phyloP scores from a whole-genome alignment of 257 asterid genomes.

The Linaria vulgaris region DNA sequence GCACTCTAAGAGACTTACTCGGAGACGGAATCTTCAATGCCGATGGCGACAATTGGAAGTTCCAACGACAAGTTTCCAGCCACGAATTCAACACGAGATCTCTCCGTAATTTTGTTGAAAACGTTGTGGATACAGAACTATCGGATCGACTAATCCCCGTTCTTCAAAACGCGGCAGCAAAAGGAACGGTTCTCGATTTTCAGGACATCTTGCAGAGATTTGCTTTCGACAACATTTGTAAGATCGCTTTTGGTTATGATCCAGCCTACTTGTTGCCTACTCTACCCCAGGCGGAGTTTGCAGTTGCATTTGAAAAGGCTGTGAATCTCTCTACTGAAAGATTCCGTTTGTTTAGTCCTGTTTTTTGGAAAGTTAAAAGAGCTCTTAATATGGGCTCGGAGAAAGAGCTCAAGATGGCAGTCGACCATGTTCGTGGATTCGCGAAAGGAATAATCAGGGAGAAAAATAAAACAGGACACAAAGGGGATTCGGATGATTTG shows the following conservation, averaged over 20 bases:
- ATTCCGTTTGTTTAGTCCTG: not conserved
- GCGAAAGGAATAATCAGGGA: not conserved
- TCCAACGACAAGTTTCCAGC: not conserved
- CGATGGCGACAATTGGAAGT: conserved; percentile 12
- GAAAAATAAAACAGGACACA: not conserved
- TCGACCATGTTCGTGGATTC: not conserved
- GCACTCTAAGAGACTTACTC: not conserved
- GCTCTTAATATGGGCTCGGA: conserved; percentile 12
- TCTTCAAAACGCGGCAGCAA: conserved; percentile 5
- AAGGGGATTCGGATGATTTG: conserved; percentile 3
- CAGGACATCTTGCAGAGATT: conserved; percentile 17
- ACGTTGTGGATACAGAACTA: conserved; percentile 1
- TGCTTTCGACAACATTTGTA: conserved; percentile 16
- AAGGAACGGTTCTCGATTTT: conserved; percentile 5
- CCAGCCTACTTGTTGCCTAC: conserved; percentile 6
- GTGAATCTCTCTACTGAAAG: conserved; percentile 11
- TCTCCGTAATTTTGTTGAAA: conserved; percentile 5
- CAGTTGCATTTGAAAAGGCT: conserved; percentile 14
- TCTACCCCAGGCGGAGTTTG: conserved; percentile 3
- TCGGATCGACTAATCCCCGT: conserved; percentile 14
- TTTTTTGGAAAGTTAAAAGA: conserved; percentile 5
- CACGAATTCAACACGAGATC: conserved; percentile 13
- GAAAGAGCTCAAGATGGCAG: conserved; percentile 10
- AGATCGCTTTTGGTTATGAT: conserved; percentile 11
- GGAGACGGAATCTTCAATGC: conserved; percentile 18